Evolutionary conservation across 169 alveolate genomes (phyloP), one percentile per base, ranked within the genome.

Genomic region (Cryptosporidium parvum): DNA sequence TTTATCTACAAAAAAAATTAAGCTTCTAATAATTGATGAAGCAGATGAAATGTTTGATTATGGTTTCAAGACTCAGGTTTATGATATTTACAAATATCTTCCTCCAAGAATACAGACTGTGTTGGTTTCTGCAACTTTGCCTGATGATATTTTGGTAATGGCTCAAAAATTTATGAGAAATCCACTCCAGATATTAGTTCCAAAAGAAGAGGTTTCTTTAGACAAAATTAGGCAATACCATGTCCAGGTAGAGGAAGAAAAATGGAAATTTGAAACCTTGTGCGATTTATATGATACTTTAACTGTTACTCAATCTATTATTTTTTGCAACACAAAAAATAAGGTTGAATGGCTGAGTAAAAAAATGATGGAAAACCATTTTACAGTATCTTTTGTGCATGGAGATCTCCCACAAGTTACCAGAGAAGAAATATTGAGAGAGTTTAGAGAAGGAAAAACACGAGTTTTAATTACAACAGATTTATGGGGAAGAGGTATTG

Each of bases 401-500:
- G 99, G 99, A 56, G 99, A 97, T 48, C 97, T 98, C 98, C 97
- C 98, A 31, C 98, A 97, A 93, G 97, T 97, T 92, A 99, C 97
- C 92, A 94, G 99, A 86, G 99, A 98, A 94, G 97, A 97, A 84
- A 97, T 98, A 75, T 97, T 98, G 99, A 95, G 95, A 72, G 98
- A 97, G 85, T 98, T 97, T 93, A 94, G 99, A 85, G 93, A 95
- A 59, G 99, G 99, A 18, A 94, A 97, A 67, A 94, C 98, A 52
- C 93, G 99, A 85, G 99, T 98, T 44, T 91, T 98, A 87, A 98
- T 98, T 59, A 96, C 99, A 35, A 98, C 99, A 45, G 99, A 98
- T 95, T 95, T 98, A 48, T 98, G 99, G 99, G 99, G 99, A 44
- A 96, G 99, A 86, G 99, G 99, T 44, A 94, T 99, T 62, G 99